Conservation (phyloP, 164 flowering plant species). For the Tetrastigma voinierianum region DNA sequence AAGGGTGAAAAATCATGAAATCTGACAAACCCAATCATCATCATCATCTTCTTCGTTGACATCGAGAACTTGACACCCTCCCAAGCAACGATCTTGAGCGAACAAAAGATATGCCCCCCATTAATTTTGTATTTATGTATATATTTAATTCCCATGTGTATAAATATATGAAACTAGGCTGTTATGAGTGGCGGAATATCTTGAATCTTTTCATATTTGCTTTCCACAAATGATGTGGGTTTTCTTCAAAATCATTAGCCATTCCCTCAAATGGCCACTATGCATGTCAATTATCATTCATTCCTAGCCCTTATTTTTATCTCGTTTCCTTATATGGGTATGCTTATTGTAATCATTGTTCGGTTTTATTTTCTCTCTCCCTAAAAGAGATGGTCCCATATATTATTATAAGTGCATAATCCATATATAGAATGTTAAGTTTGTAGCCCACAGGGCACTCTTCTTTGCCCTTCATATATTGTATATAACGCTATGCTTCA, state of each 20-base stretch:
- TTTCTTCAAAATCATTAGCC: slow-evolving; percentile 27
- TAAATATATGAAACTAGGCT: background rate
- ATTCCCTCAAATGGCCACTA: slow-evolving; percentile 17
- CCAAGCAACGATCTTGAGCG: slow-evolving; percentile 38
- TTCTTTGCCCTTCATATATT: no score
- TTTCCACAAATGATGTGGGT: slow-evolving; percentile 13
- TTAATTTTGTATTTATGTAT: background rate
- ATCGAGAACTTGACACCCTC: slow-evolving; percentile 36
- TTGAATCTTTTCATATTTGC: slow-evolving; percentile 9
- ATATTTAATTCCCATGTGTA: background rate
- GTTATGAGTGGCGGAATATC: background rate
- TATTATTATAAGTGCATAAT: no score
- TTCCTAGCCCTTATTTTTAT: slow-evolving; percentile 2
- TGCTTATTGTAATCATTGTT: no score
- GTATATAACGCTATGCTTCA: no score
- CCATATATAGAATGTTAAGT: no score
- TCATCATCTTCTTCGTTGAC: slow-evolving; percentile 35
- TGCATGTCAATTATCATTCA: slow-evolving; percentile 6
- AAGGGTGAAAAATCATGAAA: slow-evolving; percentile 15
- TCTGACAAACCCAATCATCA: slow-evolving; percentile 29
- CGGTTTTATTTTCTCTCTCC: no score
- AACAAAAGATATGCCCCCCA: slow-evolving; percentile 20
- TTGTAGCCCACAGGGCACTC: no score
- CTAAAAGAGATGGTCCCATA: no score
- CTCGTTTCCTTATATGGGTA: slow-evolving; percentile 7